These are phyloP conservation scores for Zizania palustris DNA, from an alignment of 202 grass and related monocot genomes.

Conservation along the genomic window DNA sequence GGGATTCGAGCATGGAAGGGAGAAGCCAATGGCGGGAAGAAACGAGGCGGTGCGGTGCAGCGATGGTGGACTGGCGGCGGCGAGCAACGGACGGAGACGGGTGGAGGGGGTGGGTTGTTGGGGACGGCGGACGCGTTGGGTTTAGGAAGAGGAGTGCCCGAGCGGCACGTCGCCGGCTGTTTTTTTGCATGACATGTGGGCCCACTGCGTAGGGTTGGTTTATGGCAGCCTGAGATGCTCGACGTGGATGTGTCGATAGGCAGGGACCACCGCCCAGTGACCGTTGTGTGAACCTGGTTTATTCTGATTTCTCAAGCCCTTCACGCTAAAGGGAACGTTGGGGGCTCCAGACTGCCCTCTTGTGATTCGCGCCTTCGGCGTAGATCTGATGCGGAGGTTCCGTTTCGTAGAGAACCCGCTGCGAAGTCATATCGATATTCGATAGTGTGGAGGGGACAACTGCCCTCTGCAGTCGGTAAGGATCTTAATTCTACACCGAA, in stretches of 20 bases:
- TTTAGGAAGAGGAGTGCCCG: neutral
- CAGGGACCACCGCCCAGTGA: conserved; percentile 22
- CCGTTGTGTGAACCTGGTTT: neutral
- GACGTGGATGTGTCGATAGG: neutral
- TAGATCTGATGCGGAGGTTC: too few species aligned
- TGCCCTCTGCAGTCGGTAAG: too few species aligned
- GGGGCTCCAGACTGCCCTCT: too few species aligned
- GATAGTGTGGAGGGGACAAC: too few species aligned
- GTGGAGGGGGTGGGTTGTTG: conserved; percentile 27
- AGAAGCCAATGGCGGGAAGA: conserved; percentile 2
- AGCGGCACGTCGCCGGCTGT: neutral
- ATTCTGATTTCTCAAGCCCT: too few species aligned
- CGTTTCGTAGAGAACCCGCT: too few species aligned
- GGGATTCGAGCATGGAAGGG: conserved; percentile 35
- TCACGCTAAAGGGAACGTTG: too few species aligned
- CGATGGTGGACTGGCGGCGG: neutral
- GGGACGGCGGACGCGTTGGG: conserved; percentile 41
- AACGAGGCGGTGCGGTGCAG: neutral
- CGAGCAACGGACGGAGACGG: conserved; percentile 39
- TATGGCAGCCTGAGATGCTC: neutral
- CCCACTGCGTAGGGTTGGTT: neutral
- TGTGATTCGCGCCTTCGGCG: too few species aligned
- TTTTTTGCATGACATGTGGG: conserved; percentile 26
- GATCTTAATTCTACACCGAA: too few species aligned
- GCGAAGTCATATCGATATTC: too few species aligned